Evolutionary conservation across 2,329 filamentous ascomycete species (phyloP).

Genomic region (Epichloe scottii): DNA sequence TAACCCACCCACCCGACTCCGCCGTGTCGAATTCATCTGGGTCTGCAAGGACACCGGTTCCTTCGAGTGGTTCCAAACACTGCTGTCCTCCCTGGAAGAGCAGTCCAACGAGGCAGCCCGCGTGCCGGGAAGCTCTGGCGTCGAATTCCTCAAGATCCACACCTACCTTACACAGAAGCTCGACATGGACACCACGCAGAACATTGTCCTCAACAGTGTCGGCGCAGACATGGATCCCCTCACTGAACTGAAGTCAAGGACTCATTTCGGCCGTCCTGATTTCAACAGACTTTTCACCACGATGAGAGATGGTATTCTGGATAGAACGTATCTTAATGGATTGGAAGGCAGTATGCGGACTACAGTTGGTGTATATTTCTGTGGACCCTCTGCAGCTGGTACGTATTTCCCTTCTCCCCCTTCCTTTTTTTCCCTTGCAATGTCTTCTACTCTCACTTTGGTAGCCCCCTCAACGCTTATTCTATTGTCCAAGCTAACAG

Average conservation of each 20-base stretch:
- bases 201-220: conserved; percentile 93
- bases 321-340: conserved; percentile 74
- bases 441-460: no score
- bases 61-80: conserved; percentile 97
- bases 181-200: conserved; percentile 84
- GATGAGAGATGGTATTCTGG: conserved; percentile 79
- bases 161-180: conserved; percentile 93
- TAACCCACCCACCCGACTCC: conserved; percentile 77
- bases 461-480: not conserved
- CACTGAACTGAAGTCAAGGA: conserved; percentile 78
- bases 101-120: conserved; percentile 63
- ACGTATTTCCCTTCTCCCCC: conserved; percentile 4
- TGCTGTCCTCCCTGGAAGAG: conserved; percentile 78
- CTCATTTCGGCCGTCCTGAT: conserved; percentile 90
- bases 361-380: conserved; percentile 95
- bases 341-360: conserved; percentile 65
- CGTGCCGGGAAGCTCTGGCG: conserved; percentile 51
- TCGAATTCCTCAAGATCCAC: conserved; percentile 93
- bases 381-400: conserved; percentile 67
- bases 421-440: not conserved
- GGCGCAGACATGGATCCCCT: conserved; percentile 79
- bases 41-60: conserved; percentile 90
- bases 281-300: conserved; percentile 67
- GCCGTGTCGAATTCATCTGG: conserved; percentile 98
- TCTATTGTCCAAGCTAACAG: not conserved